Base-by-base conservation (phyloP, 2,329 filamentous ascomycete genomes). In the Ascosphaera aggregata region DNA sequence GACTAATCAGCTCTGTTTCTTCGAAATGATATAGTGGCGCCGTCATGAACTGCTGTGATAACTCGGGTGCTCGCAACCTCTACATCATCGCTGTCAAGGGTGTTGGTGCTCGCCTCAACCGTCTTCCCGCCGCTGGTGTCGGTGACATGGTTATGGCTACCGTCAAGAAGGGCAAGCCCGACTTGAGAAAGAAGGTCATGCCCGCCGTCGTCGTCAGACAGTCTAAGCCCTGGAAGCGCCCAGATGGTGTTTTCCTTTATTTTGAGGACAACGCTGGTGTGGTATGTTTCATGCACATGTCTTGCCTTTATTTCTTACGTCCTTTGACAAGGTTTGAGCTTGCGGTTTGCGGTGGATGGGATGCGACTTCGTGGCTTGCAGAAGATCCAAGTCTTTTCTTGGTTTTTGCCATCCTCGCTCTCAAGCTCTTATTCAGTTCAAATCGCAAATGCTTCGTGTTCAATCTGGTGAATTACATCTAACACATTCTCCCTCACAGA, bases 251-350 rank as follows among this genome's bases (percentile, higher is more conserved):
- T 58, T 98, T 82, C 75, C 76, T 98, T 55, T 98, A 98, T 76
- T 98, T 98, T 60, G 89, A 98, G 81, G 91, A 98, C 69, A 98
- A 98, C 66, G 89, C 89, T 63, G 89, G 89, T 76, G 89, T 98
- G 58, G 80, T 86, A 68, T 64, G 80, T 84, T 41, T 31, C 44
- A 19, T 39, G 27, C 2, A 27, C 4, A 38, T 34, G 16, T 20
- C 27, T 36, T 19, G 5, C 11, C 13, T 18, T 24, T 32, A 40
- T 32, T 39, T 34, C 38, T 42, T 36, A 42, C 22, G 42, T 36
- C 18, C 36, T 36, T 17, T n/a, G 27, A 31, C 19, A 17, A 22
- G 37, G 34, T 9, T 34, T 30, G 9, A 15, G 18, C 13, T 11
- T 37, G 5, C 18, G 15, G 18, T 37, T 13, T 18, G 36, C 15